A percentile compares a stretch with the other conserved stretches of the same genome.
phyloP scores from a whole-genome alignment of 2,329 filamentous ascomycete genomes.

The Penicillium sp. region DNA sequence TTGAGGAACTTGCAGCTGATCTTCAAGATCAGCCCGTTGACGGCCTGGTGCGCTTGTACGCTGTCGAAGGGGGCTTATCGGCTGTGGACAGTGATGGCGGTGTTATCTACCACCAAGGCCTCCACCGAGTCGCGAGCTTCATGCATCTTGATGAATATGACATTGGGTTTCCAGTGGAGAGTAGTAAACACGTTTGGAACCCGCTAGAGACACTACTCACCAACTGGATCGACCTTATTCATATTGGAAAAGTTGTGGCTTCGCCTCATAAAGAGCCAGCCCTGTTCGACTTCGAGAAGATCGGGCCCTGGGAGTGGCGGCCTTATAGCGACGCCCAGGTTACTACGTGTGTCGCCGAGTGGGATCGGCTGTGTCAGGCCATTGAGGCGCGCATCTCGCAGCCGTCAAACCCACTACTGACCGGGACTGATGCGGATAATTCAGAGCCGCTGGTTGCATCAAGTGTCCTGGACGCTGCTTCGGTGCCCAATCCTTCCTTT shows the following conservation, averaged over 20 bases:
- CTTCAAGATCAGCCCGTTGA: conserved; percentile 19
- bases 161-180: conserved; percentile 18
- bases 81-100: conserved; percentile 21
- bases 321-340: conserved; percentile 33
- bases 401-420: not conserved
- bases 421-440: not conserved
- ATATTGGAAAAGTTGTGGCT: conserved; percentile 19
- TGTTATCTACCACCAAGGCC: conserved; percentile 29
- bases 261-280: conserved; percentile 17
- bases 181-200: conserved; percentile 19
- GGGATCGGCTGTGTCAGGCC: conserved; percentile 17
- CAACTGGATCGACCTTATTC: conserved; percentile 25
- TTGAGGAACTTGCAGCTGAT: conserved; percentile 22
- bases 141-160: conserved; percentile 8
- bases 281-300: conserved; percentile 17
- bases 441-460: not conserved
- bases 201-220: conserved; percentile 24
- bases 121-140: conserved; percentile 12
- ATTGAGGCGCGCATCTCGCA: conserved; percentile 21
- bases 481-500: conserved; percentile 14
- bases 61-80: conserved; percentile 10
- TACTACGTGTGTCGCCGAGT: conserved; percentile 21
- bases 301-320: conserved; percentile 33
- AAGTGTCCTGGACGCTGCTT: conserved; percentile 9
- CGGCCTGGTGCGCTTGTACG: conserved; percentile 25